A percentile compares a stretch with the other conserved stretches of the same genome.
Evolutionary conservation across 2,329 filamentous ascomycete genomes (phyloP).

Genomic region (Penicillium occitanis): DNA sequence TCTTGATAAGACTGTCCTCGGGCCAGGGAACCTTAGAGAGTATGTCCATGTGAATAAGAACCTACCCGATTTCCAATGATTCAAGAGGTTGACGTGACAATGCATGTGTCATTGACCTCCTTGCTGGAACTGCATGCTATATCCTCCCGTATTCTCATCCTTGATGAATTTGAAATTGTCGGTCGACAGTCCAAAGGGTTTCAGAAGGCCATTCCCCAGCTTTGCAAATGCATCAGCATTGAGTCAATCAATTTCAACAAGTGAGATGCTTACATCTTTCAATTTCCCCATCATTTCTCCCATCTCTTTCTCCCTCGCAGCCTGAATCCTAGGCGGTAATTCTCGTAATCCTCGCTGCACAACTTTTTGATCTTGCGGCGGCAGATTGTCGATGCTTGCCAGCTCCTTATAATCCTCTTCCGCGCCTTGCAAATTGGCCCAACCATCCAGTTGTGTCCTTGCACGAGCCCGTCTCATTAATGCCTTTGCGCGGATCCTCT

Average conservation of each 20-base stretch:
- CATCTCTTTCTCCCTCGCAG: slow-evolving; percentile 82
- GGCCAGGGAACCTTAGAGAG: neutral
- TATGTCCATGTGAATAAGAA: neutral
- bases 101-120: slow-evolving; percentile 7
- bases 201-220: slow-evolving; percentile 86
- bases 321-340: slow-evolving; percentile 68
- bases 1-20: neutral
- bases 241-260: neutral
- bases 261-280: slow-evolving; percentile 61
- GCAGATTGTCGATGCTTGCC: slow-evolving; percentile 59
- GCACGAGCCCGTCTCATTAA: slow-evolving; percentile 77
- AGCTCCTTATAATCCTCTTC: slow-evolving; percentile 76
- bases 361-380: slow-evolving; percentile 64
- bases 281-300: slow-evolving; percentile 97
- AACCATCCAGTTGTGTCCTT: slow-evolving; percentile 68
- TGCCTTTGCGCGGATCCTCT: slow-evolving; percentile 77
- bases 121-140: slow-evolving; percentile 80
- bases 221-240: slow-evolving; percentile 34
- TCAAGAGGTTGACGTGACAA: neutral
- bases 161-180: slow-evolving; percentile 94
- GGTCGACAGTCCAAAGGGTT: slow-evolving; percentile 89
- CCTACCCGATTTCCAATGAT: neutral
- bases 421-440: slow-evolving; percentile 76
- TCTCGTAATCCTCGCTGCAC: slow-evolving; percentile 65
- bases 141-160: slow-evolving; percentile 84